phyloP scores from a whole-genome alignment of 176 grass and related monocot species.

The Guadua angustifolia region DNA sequence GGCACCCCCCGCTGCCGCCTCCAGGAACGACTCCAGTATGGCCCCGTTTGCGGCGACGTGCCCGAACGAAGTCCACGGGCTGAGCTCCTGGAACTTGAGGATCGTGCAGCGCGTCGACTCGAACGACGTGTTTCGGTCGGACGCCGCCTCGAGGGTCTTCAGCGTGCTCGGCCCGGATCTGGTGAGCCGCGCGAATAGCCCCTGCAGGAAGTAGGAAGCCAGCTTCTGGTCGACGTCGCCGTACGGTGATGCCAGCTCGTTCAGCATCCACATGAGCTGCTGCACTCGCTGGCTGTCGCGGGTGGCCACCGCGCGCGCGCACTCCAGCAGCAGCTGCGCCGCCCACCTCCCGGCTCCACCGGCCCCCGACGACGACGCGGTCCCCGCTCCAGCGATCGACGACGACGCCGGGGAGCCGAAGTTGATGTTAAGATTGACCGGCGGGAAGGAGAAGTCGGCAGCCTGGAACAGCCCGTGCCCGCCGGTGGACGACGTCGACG shows the following conservation, averaged over 20 bases:
- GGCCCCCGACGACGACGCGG: constrained; percentile 32
- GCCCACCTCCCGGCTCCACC: constrained; percentile 60
- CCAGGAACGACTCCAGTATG: constrained; percentile 93
- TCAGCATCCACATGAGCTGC: constrained; percentile 99
- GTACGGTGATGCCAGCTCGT: constrained; percentile 91
- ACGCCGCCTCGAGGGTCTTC: constrained; percentile 65
- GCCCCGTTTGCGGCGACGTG: constrained; percentile 98
- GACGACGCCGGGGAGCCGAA: constrained; percentile 85
- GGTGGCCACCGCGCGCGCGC: constrained; percentile 65
- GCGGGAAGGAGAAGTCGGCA: constrained; percentile 76
- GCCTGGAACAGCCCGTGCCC: constrained; percentile 73
- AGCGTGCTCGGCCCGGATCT: constrained; percentile 71
- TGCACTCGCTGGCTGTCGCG: constrained; percentile 88
- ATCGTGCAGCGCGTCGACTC: constrained; percentile 86
- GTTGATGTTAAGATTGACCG: constrained; percentile 82
- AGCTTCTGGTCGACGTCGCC: constrained; percentile 96
- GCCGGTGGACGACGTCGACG: constrained; percentile 65
- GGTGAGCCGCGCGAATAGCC: constrained; percentile 81
- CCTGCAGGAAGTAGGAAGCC: constrained; percentile 87
- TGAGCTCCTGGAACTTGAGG: constrained; percentile 90
- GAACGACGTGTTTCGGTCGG: constrained; percentile 83
- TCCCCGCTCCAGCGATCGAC: constrained; percentile 28
- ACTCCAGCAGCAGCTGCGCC: constrained; percentile 73
- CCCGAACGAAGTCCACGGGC: constrained; percentile 93
- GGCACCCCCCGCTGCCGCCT: constrained; percentile 48